Base-by-base conservation (phyloP, 768 basidiomycete species). In the Pisolithus sp. region DNA sequence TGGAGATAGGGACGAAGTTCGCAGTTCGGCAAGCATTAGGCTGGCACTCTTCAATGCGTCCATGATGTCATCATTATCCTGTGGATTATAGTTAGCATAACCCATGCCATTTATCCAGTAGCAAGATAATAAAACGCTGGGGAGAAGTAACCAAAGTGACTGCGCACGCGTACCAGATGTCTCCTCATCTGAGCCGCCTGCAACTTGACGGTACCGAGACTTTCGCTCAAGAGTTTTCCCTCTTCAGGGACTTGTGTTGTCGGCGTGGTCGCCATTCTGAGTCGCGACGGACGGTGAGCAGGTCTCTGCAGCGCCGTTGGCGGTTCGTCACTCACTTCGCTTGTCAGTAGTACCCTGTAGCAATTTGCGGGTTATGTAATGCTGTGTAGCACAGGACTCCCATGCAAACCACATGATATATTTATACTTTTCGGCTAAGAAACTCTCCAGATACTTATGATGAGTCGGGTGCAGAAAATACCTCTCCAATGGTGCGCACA, bases 41-140 rank as follows among this genome's bases (percentile, higher is more conserved):
- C 93, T 96, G 2, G 96, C 94, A 53, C 88, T 88, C 74, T 99
- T 98, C 62, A 98, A 77, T 12, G 93, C 95, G 68, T 99, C 95
- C 96, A 99, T 99, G 55, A 98, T 85, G 64, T 93, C 89, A 72
- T 98, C 95, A 59, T 83, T 71, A 68, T 98, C 92, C 93, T 96
- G 62, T 39, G 5, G 20, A 20, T 7, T 30, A 18, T 12, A 10
- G 37, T 10, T 0, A 0, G 45, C 30, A 31, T 8, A 8, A 31
- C 10, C 30, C 30, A 31, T n/a, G 26, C 7, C 26, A 26, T 26
- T 2, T 26, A 7, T 26, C 5, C 26, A 30, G 12, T 13, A 15
- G 13, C 57, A 23, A 57, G 53, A 20, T 46, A 45, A n/a, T 17
- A 7, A 8, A n/a, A 17, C 20, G 20, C 26, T 26, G 26, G 12